Evolutionary conservation across 352 stramenopile species (phyloP).

Genomic region (Phytopythium litorale): DNA sequence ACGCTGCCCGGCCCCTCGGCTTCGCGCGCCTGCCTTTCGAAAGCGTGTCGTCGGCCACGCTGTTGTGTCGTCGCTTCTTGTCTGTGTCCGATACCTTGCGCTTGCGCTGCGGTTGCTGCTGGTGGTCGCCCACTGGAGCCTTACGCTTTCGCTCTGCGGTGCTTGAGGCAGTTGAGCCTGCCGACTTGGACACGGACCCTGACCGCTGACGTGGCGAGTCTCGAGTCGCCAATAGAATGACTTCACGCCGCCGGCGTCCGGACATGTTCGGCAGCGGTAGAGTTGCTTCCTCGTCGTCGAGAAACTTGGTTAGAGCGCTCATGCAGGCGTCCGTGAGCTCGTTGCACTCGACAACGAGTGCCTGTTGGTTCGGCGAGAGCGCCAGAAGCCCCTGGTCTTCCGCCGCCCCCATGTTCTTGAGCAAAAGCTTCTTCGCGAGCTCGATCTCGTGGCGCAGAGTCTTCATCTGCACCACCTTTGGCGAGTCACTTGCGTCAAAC

Average conservation of each 20-base stretch:
- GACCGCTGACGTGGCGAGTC: not conserved
- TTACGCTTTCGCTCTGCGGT: conserved; percentile 1
- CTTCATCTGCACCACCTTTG: conserved; percentile 68
- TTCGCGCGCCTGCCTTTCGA: not conserved
- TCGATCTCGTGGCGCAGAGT: conserved; percentile 66
- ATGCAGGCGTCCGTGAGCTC: conserved; percentile 59
- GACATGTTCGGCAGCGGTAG: not conserved
- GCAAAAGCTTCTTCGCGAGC: conserved; percentile 36
- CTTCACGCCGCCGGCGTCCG: not conserved
- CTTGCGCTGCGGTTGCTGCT: conserved; percentile 5
- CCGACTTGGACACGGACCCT: not conserved
- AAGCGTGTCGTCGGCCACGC: not conserved
- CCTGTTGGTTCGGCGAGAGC: conserved; percentile 29
- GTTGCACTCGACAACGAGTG: conserved; percentile 59
- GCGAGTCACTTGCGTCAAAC: conserved; percentile 38
- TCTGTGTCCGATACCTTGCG: conserved; percentile 3
- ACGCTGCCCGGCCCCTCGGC: not conserved
- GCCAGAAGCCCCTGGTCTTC: conserved; percentile 9
- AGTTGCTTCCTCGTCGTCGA: conserved; percentile 26
- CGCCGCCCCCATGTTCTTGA: conserved; percentile 24
- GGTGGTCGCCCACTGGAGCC: conserved; percentile 7
- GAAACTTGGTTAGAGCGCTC: conserved; percentile 55
- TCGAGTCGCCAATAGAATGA: not conserved
- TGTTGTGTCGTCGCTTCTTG: conserved; percentile 6
- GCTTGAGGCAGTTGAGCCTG: not conserved